Percentiles rank a stretch among this genome's conserved stretches.
Conservation (phyloP, 2,329 filamentous ascomycete genomes). For the Fusarium clavum region DNA sequence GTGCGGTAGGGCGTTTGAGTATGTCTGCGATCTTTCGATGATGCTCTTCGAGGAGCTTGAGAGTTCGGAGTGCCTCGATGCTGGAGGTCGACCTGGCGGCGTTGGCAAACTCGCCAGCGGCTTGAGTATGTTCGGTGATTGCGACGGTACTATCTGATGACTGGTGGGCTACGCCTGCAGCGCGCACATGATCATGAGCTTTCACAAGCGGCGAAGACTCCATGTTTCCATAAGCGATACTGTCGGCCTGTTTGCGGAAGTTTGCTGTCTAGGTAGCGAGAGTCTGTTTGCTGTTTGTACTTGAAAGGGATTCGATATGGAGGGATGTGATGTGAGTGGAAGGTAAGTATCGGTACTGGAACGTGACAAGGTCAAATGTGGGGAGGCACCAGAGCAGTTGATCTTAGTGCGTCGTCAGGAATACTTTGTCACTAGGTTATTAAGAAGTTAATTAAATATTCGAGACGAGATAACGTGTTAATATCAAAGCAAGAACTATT, state of each 20-base stretch:
- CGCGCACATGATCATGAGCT: constrained; percentile 90
- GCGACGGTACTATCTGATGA: constrained; percentile 82
- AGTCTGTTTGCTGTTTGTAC: constrained; percentile 7
- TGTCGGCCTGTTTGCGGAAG: not conserved
- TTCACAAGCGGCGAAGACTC: constrained; percentile 59
- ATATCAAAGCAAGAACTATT: not conserved
- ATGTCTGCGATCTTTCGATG: constrained; percentile 86
- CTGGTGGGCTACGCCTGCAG: constrained; percentile 81
- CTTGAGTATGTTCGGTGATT: constrained; percentile 87
- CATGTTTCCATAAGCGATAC: constrained; percentile 46
- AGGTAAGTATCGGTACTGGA: constrained; percentile 11
- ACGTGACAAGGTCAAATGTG: constrained; percentile 41
- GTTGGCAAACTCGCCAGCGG: constrained; percentile 88
- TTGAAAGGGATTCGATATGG: constrained; percentile 1
- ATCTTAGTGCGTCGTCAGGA: constrained; percentile 1
- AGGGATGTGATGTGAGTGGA: not conserved
- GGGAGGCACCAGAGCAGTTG: constrained; percentile 29
- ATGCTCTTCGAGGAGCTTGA: constrained; percentile 87
- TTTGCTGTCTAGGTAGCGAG: not conserved
- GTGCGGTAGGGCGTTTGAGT: constrained; percentile 73
- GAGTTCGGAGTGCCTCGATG: constrained; percentile 81
- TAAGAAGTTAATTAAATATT: not conserved
- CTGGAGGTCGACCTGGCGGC: constrained; percentile 78
- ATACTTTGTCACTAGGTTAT: not conserved
- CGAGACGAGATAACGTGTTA: not conserved